Conservation (phyloP, 345 rosid species). For the Brassica napus region Da-Ae NC_063435.1:14033501-14034000, state of each 20-base stretch:
- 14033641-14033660: too few species aligned
- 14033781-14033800: too few species aligned
- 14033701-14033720: too few species aligned
- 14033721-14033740: too few species aligned
- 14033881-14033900: constrained; percentile 4
- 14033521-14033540: constrained; percentile 19
- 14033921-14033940: not conserved
- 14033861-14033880: too few species aligned
- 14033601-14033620: constrained; percentile 28
- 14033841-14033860: too few species aligned
- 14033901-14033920: not conserved
- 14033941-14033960: not conserved
- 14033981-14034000: not conserved
- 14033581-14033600: constrained; percentile 2
- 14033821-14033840: too few species aligned
- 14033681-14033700: too few species aligned
- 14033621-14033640: not conserved
- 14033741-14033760: too few species aligned
- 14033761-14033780: too few species aligned
- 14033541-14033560: not conserved
- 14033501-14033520: constrained; percentile 26
- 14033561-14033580: constrained; percentile 19
- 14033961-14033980: not conserved
- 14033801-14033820: too few species aligned
- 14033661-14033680: too few species aligned